Conservation (phyloP, 83 land plant genomes). For the Picea abies region DNA sequence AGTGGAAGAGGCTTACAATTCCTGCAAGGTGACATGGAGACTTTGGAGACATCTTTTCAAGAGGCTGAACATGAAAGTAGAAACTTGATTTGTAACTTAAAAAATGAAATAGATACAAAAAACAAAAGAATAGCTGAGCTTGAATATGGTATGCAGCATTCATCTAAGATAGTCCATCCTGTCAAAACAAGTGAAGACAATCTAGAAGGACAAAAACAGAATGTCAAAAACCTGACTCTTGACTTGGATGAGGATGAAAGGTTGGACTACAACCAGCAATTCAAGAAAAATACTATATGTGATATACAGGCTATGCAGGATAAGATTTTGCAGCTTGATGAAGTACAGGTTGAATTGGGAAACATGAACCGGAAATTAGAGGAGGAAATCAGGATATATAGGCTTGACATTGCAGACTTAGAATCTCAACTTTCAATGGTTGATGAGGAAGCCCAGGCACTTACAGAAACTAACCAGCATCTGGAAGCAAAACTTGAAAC, state of each 20-base stretch:
- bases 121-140: not conserved
- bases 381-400: conserved; percentile 10
- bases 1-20: not conserved
- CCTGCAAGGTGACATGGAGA: conserved; percentile 8
- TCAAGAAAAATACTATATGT: not conserved
- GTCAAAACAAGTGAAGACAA: not conserved
- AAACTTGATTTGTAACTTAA: not conserved
- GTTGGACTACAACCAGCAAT: not conserved
- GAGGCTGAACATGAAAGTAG: not conserved
- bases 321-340: conserved; percentile 13
- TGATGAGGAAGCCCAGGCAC: conserved; percentile 20
- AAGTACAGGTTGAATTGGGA: not conserved
- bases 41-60: conserved; percentile 4
- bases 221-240: not conserved
- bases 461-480: conserved; percentile 18
- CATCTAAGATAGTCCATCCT: not conserved
- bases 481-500: conserved; percentile 13
- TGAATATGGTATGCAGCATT: not conserved
- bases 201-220: not conserved
- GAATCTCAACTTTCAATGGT: conserved; percentile 16
- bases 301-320: conserved; percentile 8
- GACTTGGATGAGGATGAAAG: not conserved
- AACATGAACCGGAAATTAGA: conserved; percentile 13
- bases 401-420: conserved; percentile 1
- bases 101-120: conserved; percentile 9